phyloP scores from a whole-genome alignment of 2,329 filamentous ascomycete genomes.

The Cercospora zeae-maydis region DNA sequence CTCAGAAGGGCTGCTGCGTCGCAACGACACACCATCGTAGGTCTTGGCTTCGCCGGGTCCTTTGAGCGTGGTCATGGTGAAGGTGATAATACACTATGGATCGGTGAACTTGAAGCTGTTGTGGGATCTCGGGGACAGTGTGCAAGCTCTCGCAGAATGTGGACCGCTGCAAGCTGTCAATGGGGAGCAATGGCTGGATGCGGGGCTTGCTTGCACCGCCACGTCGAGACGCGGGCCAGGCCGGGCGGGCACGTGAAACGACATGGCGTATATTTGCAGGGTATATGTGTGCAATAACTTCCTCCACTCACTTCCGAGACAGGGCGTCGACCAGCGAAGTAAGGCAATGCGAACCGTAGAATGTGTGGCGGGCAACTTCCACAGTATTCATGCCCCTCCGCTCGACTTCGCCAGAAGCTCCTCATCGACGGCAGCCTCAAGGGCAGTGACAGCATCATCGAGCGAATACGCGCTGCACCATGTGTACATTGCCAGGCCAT shows the following conservation, averaged over 20 bases:
- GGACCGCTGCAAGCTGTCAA: background rate
- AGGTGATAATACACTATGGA: background rate
- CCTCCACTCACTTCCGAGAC: background rate
- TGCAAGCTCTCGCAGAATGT: background rate
- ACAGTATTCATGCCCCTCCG: background rate
- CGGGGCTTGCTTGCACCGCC: background rate
- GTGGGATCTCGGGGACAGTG: background rate
- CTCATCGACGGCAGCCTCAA: slow-evolving; percentile 38
- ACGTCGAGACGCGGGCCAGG: background rate
- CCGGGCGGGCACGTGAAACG: background rate
- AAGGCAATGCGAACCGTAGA: too few species aligned
- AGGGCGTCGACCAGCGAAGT: background rate
- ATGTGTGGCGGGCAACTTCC: background rate
- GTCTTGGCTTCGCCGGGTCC: slow-evolving; percentile 58
- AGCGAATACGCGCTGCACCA: slow-evolving; percentile 36
- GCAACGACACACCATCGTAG: slow-evolving; percentile 51
- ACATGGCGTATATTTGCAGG: too few species aligned
- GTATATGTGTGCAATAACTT: background rate
- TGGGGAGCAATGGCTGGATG: background rate
- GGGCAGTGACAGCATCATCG: slow-evolving; percentile 39
- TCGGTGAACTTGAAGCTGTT: background rate
- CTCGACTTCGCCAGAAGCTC: slow-evolving; percentile 28
- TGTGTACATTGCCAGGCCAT: slow-evolving; percentile 43
- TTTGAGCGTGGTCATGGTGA: slow-evolving; percentile 55
- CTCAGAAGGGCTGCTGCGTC: background rate